Evolutionary conservation across 1,284 basidiomycete species (phyloP), one percentile per base, ranked within the genome.

Genomic region (Ceratorhiza oryzae-sativae): DNA sequence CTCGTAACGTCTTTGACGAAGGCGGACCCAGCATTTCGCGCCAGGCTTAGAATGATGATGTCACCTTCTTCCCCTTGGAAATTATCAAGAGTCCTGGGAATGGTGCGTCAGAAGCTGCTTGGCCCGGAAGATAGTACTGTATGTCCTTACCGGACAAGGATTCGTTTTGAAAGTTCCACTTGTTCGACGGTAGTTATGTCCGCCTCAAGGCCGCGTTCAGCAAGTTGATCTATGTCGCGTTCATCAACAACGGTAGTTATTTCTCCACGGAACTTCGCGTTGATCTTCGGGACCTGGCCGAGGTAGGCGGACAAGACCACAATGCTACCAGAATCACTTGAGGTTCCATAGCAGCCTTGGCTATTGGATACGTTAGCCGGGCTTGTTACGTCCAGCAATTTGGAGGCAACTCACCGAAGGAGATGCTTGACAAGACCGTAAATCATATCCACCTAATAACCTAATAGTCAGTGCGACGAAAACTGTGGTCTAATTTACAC

Each of bases 41-140:
- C 90, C 12, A 91, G 82, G 0, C 90, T 91, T 1, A 92, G 78
- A 27, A 92, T 90, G 41, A 90, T 83, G 71, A 91, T 85, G 82
- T 86, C 71, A 15, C 12, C 75, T 59, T 78, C 77, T 45, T 78
- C 78, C 9, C 80, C 75, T 78, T 93, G 91, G 76, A 87, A 92
- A 73, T 89, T 91, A 75, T 92, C 90, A 0, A 92, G 84, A 1
- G 90, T 91, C 18, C 89, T 84, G 6, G 91, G 79, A 3, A 49
- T 25, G 5, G 62, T 23, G 15, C 15, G 12, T 58, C n/a, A 58
- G 13, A 15, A 20, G 3, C 2, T 25, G 41, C 3, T 20, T 8
- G 9, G n/a, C 9, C n/a, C n/a, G n/a, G n/a, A n/a, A n/a, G 3
- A 42, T 5, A 34, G 32, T 34, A 71, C 76, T 20, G 27, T n/a